Evolutionary conservation across 768 basidiomycete genomes (phyloP).

Genomic region (Rhodotorula sphaerocarpa): DNA sequence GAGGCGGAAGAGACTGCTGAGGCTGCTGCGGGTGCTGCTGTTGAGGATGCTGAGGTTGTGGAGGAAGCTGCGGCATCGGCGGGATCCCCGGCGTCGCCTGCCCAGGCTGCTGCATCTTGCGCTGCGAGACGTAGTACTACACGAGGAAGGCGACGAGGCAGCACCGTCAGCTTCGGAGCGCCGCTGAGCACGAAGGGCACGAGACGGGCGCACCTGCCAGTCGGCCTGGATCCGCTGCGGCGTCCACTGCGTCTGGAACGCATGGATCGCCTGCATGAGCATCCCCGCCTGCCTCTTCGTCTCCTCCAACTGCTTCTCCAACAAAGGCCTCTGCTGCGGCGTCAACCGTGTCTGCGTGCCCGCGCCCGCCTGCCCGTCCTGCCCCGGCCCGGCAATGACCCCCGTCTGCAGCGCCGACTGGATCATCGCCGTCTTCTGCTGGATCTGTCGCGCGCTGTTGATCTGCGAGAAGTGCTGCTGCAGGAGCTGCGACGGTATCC

Average conservation of each 20-base stretch:
- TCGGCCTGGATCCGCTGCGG: not conserved
- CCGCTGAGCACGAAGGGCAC: not conserved
- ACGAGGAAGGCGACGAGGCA: not conserved
- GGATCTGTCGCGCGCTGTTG: not conserved
- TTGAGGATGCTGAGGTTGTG: not conserved
- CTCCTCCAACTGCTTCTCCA: constrained; percentile 24
- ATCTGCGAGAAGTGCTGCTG: constrained; percentile 19
- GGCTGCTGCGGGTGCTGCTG: not conserved
- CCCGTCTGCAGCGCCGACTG: constrained; percentile 17
- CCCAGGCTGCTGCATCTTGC: not conserved
- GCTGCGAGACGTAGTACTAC: constrained; percentile 18
- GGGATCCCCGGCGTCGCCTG: too few relatives aligned
- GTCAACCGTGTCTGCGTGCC: constrained; percentile 4
- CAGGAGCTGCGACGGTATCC: constrained; percentile 18
- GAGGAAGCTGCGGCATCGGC: not conserved
- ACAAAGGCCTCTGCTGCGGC: constrained; percentile 4
- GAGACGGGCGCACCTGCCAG: not conserved
- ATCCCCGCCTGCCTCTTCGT: not conserved
- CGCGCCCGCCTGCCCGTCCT: not conserved
- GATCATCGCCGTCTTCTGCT: constrained; percentile 5
- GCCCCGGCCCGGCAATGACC: constrained; percentile 4
- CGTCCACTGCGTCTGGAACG: not conserved
- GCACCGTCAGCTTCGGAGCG: not conserved
- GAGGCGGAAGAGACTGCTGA: not conserved
- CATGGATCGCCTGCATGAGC: not conserved